phyloP scores from a whole-genome alignment of 352 stramenopile genomes.

The Peronospora destructor region DNA sequence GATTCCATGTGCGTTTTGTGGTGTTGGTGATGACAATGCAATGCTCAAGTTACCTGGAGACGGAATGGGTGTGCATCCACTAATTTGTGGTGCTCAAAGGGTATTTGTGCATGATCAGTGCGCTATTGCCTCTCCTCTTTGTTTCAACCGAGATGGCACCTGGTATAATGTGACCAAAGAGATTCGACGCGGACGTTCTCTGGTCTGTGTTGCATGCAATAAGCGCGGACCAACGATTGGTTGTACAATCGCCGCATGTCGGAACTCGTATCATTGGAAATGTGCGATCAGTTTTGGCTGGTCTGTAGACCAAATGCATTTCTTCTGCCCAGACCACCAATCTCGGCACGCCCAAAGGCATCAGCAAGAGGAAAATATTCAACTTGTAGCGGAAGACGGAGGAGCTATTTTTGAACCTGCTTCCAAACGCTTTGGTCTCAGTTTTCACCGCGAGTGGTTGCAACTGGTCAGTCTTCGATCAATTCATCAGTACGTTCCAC shows the following conservation, averaged over 20 bases:
- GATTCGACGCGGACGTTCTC: conserved; percentile 63
- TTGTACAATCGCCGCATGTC: conserved; percentile 55
- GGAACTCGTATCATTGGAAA: conserved; percentile 79
- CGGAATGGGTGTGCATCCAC: conserved; percentile 58
- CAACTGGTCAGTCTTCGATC: conserved; percentile 43
- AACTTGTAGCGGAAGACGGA: conserved; percentile 21
- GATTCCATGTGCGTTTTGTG: conserved; percentile 78
- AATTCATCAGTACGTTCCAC: conserved; percentile 68
- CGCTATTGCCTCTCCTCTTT: conserved; percentile 73
- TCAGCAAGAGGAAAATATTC: conserved; percentile 7
- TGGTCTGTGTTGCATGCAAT: conserved; percentile 59
- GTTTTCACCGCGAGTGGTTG: conserved; percentile 75
- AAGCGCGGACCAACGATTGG: conserved; percentile 74
- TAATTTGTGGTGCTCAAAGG: conserved; percentile 60
- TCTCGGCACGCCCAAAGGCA: conserved; percentile 28
- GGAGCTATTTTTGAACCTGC: conserved; percentile 35
- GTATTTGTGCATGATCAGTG: conserved; percentile 86
- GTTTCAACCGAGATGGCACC: conserved; percentile 64
- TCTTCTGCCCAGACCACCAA: conserved; percentile 70
- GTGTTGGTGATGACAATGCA: conserved; percentile 51
- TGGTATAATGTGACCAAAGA: conserved; percentile 85
- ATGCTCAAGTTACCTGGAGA: conserved; percentile 77
- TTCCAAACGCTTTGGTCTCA: conserved; percentile 57
- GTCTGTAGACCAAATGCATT: conserved; percentile 72
- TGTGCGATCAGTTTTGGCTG: conserved; percentile 66